Base-by-base conservation (phyloP, 768 basidiomycete species). In the Collybia nuda region DNA sequence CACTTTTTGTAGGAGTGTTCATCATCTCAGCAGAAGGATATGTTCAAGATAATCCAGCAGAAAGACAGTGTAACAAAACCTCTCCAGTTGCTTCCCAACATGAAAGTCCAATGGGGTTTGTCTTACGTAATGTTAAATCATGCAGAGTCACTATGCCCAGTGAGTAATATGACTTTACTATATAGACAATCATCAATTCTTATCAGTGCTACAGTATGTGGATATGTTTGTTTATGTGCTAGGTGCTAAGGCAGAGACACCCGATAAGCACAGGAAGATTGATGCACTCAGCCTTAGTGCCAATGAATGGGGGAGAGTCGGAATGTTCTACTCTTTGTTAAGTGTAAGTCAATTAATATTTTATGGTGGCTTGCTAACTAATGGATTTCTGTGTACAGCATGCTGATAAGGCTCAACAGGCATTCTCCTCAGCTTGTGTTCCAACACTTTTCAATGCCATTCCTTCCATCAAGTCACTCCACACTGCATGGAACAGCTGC, bases 281-380 rank as follows among this genome's bases (percentile, higher is more conserved):
- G 38, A 51, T 6, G 40, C 43, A 2, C 50, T 69, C 1, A 23
- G 52, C 6, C 56, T 68, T 2, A 47, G 45, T 3, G 42, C 41
- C 4, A 57, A 58, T 0, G 63, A 69, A 45, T 68, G 67, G 67
- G 37, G 38, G 1, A 46, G 56, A 1, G 58, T 68, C n/a, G 19
- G 54, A 15, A 29, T 48, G 18, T 55, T 62, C 21, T 44, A 56
- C 9, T 54, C 51, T 24, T 18, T 66, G 8, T 53, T 69, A 9
- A 44, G 45, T 23, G 63, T 70, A 11, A 53, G 18, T 56, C 57
- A 28, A 24, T 24, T n/a, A 11, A 11, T 14, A 3, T 32, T 32
- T 11, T 32, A 14, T 11, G 12, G 32, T 32, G 3, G 3, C 9
- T 32, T 11, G 9, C 14, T 32, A 32, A 11, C 32, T 32, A 4